Percentiles rank a stretch among this genome's conserved stretches.
Evolutionary conservation across 202 grass and related monocot species (phyloP).

Genomic region (Cymbopogon flexuosus): DNA sequence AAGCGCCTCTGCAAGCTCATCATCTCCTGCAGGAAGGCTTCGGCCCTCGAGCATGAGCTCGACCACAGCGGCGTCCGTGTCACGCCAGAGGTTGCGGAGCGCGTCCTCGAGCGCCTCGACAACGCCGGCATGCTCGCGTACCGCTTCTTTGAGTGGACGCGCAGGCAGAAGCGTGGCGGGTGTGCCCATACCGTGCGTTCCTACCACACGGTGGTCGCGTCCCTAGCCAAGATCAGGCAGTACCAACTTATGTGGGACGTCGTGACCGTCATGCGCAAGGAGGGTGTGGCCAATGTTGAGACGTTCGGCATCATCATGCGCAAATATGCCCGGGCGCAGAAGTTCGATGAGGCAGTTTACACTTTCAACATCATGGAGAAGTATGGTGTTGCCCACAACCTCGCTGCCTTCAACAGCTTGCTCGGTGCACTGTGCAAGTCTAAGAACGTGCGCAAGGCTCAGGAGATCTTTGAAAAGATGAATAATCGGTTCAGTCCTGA

Average conservation of each 20-base stretch:
- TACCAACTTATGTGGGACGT: conserved; percentile 95
- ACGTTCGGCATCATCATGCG: conserved; percentile 96
- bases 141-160: conserved; percentile 81
- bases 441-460: conserved; percentile 80
- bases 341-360: conserved; percentile 78
- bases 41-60: conserved; percentile 62
- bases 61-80: conserved; percentile 59
- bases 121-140: conserved; percentile 88
- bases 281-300: conserved; percentile 60
- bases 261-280: conserved; percentile 58
- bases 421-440: conserved; percentile 73
- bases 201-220: conserved; percentile 66
- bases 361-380: conserved; percentile 91
- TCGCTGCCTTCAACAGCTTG: conserved; percentile 68
- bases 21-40: conserved; percentile 44
- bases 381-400: conserved; percentile 54
- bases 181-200: conserved; percentile 60
- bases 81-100: conserved; percentile 52
- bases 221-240: conserved; percentile 86
- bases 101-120: conserved; percentile 60
- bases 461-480: conserved; percentile 88
- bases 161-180: conserved; percentile 48
- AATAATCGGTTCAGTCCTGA: conserved; percentile 48
- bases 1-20: conserved; percentile 61
- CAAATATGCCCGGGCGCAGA: conserved; percentile 73